Conservation (phyloP, 1,284 basidiomycete genomes). For the Exsudoporus floridanus region DNA sequence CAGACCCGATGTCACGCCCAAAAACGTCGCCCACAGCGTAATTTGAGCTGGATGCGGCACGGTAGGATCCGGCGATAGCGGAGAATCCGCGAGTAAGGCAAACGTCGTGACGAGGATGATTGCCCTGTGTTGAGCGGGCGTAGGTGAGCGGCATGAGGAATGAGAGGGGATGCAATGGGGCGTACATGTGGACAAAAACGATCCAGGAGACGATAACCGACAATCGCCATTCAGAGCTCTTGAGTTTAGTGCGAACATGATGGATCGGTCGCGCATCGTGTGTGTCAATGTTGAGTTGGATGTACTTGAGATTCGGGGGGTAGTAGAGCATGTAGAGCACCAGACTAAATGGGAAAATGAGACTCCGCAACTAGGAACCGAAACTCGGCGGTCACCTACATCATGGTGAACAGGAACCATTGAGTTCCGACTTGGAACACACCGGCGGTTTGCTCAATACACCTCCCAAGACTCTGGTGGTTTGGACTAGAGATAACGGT, state of each 20-base stretch:
- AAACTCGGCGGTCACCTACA: constrained; percentile 49
- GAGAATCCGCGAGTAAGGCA: constrained; percentile 50
- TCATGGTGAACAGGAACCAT: constrained; percentile 83
- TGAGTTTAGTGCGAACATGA: constrained; percentile 49
- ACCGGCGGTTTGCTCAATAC: constrained; percentile 82
- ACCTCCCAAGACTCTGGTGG: constrained; percentile 64
- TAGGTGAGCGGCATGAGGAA: constrained; percentile 7
- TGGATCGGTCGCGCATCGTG: constrained; percentile 43
- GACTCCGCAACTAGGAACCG: not conserved
- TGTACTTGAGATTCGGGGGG: constrained; percentile 78
- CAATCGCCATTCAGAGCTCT: constrained; percentile 71
- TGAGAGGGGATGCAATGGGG: constrained; percentile 18
- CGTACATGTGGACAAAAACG: constrained; percentile 75
- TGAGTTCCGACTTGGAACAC: constrained; percentile 82
- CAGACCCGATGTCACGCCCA: constrained; percentile 79
- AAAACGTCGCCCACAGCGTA: constrained; percentile 77
- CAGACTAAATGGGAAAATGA: constrained; percentile 49
- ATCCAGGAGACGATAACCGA: constrained; percentile 76
- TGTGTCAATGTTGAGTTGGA: constrained; percentile 44
- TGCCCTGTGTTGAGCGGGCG: constrained; percentile 39
- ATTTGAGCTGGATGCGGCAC: constrained; percentile 42
- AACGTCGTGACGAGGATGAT: constrained; percentile 55
- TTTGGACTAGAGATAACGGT: not conserved
- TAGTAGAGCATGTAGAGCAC: constrained; percentile 93
- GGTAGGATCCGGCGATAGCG: constrained; percentile 40